Evolutionary conservation across 345 rosid genomes (phyloP).

Genomic region (Stellera chamaejasme): DNA sequence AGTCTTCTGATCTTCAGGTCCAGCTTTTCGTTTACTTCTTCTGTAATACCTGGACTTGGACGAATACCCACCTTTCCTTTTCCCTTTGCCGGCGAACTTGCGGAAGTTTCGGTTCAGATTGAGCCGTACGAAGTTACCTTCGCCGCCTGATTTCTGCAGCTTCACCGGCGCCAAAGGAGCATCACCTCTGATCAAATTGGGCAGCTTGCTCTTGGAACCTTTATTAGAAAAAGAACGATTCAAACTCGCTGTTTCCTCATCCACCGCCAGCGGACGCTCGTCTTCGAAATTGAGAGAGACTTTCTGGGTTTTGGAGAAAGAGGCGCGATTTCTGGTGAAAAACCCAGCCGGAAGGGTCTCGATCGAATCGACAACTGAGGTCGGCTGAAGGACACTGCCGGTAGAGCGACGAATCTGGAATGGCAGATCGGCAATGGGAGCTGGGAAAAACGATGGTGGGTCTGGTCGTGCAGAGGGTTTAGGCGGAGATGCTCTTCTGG

Average conservation of each 20-base stretch:
- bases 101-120: conserved; percentile 50
- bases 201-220: conserved; percentile 29
- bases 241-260: background rate
- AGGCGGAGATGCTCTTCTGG: conserved; percentile 10
- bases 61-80: conserved; percentile 17
- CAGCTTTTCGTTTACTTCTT: conserved; percentile 37
- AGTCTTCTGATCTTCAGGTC: conserved; percentile 20
- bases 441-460: conserved; percentile 2
- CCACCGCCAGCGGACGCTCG: background rate
- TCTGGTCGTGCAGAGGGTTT: conserved; percentile 15
- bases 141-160: conserved; percentile 37
- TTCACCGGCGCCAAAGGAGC: conserved; percentile 41
- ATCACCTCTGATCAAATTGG: conserved; percentile 44
- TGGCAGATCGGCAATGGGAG: conserved; percentile 34
- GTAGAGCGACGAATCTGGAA: conserved; percentile 56
- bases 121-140: conserved; percentile 88
- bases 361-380: conserved; percentile 18
- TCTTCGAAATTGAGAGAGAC: conserved; percentile 36
- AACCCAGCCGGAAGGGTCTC: conserved; percentile 46
- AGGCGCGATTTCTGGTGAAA: conserved; percentile 44
- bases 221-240: conserved; percentile 14
- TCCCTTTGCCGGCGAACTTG: conserved; percentile 51
- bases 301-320: conserved; percentile 51
- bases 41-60: conserved; percentile 27
- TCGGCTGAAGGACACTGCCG: conserved; percentile 8